phyloP scores from a whole-genome alignment of 768 basidiomycete genomes.

The Podaxis mareebaensis region DNA sequence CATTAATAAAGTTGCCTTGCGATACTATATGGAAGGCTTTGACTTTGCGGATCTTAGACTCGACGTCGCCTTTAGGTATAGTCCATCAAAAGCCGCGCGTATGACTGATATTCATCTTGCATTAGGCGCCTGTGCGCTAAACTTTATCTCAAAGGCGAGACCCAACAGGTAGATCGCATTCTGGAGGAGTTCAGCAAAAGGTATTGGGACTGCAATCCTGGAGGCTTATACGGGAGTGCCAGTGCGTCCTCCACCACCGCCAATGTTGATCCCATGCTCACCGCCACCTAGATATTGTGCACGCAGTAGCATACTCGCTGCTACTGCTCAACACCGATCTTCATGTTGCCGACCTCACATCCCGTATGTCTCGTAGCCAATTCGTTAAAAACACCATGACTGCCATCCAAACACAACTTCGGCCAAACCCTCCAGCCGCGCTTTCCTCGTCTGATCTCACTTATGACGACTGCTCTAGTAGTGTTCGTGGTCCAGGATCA shows the following conservation, averaged over 20 bases:
- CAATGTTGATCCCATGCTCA: slow-evolving; percentile 8
- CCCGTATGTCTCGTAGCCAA: slow-evolving; percentile 88
- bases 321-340: slow-evolving; percentile 95
- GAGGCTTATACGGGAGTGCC: slow-evolving; percentile 76
- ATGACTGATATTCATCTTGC: slow-evolving; percentile 4
- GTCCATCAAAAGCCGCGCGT: not conserved
- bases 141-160: slow-evolving; percentile 92
- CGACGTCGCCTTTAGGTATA: slow-evolving; percentile 87
- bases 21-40: slow-evolving; percentile 84
- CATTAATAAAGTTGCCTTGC: slow-evolving; percentile 74
- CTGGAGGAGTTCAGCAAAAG: slow-evolving; percentile 87
- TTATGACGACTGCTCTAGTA: slow-evolving; percentile 63
- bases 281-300: slow-evolving; percentile 75
- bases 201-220: slow-evolving; percentile 91
- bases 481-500: slow-evolving; percentile 54
- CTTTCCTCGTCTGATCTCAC: slow-evolving; percentile 64
- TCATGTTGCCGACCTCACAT: slow-evolving; percentile 87
- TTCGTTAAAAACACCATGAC: slow-evolving; percentile 92
- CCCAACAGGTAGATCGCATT: slow-evolving; percentile 97
- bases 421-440: slow-evolving; percentile 47
- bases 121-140: slow-evolving; percentile 84
- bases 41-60: slow-evolving; percentile 83
- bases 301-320: slow-evolving; percentile 91
- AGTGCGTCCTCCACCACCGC: slow-evolving; percentile 43
- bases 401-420: slow-evolving; percentile 79